Base-by-base conservation (phyloP, 78 protist species). In the Dictyostelium discoideum region DNA sequence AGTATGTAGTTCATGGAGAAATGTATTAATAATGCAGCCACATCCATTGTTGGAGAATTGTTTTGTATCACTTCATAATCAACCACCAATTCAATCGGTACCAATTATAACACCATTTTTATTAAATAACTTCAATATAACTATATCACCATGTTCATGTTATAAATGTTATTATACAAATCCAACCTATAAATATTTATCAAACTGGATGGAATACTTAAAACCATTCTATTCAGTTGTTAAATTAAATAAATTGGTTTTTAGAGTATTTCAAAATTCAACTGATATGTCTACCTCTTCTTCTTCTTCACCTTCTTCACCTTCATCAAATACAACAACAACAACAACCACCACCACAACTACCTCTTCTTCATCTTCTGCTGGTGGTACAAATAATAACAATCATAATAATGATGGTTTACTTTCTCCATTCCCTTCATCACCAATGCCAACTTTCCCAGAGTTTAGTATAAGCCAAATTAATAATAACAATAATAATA, bases 91-190 rank as follows among this genome's bases (percentile, higher is more conserved):
- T n/a, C 26, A 26, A 18, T 39, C 42, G 39, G n/a, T 67, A 29
- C 95, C 79, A 24, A 54, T 76, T 8, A 82, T 90, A n/a, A 37
- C 39, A 26, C 81, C 40, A 26, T 87, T 82, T 3, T 40, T 90
- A 9, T 69, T 90, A 11, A 39, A 82, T 22, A 32, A 37, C 6
- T 72, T 90, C 4, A 82, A 90, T 63, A 90, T 90, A 20, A 90
- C 95, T 8, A 44, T 90, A 26, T 77, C 95, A 54, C 95, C 95
- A 29, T 90, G 95, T 39, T 90, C 95, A 6, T 90, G 95, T 39
- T 60, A 80, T 26, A 32, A 22, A 22, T 90, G 95, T 42, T 90
- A 90, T 39, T 88, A 79, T 42, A 65, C 77, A 9, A 67, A 80
- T n/a, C 44, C 85, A 24, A 50, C 76, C 7, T 90, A 90, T 48